Evolutionary conservation across 306 rosid genomes (phyloP).

Genomic region (Corylus heterophylla): DNA sequence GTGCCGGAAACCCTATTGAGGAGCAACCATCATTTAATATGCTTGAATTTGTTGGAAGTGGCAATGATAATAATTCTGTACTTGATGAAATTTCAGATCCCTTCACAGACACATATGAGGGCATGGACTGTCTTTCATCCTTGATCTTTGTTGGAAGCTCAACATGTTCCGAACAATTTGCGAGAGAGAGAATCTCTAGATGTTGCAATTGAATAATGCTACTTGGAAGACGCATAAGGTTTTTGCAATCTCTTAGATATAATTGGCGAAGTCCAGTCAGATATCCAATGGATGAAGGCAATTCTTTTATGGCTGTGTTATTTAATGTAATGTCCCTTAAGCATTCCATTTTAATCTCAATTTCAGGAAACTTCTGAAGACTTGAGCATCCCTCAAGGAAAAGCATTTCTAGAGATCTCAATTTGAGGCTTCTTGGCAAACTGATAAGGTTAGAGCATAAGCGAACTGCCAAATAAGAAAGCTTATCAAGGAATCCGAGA

Average conservation of each 20-base stretch:
- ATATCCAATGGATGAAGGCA: neutral
- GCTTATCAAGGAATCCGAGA: conserved; percentile 22
- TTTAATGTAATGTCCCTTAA: neutral
- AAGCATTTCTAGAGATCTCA: neutral
- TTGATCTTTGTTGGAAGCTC: too few relatives aligned
- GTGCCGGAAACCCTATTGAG: neutral
- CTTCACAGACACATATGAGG: neutral
- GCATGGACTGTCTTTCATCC: neutral
- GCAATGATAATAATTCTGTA: neutral
- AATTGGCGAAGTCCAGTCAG: neutral
- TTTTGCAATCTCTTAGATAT: neutral
- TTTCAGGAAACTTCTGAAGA: neutral
- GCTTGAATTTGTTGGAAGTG: neutral
- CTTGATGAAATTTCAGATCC: neutral
- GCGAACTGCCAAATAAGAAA: conserved; percentile 8
- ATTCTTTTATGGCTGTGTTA: neutral
- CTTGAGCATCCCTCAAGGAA: neutral
- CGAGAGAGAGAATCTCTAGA: neutral
- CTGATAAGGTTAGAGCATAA: conserved; percentile 18
- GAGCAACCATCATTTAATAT: neutral
- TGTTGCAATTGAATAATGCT: neutral
- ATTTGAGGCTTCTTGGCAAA: neutral
- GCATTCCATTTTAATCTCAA: neutral
- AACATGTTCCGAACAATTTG: neutral
- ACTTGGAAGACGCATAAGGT: neutral